Percentiles rank a stretch among this genome's conserved stretches.
Evolutionary conservation across 306 rosid genomes (phyloP).

Genomic region (Prunus davidiana): DNA sequence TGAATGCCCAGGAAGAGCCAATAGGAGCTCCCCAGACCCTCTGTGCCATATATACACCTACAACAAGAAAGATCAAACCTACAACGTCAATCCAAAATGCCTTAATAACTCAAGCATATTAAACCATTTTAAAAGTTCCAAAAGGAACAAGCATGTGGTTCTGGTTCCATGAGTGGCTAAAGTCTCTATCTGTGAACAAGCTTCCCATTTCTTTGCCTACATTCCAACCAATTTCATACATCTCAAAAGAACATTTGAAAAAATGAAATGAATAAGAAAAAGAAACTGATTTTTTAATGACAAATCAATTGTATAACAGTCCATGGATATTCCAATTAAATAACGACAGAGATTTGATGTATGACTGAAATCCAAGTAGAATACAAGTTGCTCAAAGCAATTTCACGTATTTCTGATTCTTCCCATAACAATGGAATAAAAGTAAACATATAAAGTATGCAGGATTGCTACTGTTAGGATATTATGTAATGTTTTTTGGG

Average conservation of each 20-base stretch:
- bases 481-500: too few species aligned
- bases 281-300: background rate
- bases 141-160: background rate
- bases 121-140: background rate
- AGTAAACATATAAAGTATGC: background rate
- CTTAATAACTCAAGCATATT: background rate
- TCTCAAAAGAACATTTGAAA: background rate
- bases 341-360: background rate
- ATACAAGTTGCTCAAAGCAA: background rate
- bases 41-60: constrained; percentile 69
- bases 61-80: constrained; percentile 6
- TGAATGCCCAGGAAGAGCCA: constrained; percentile 60
- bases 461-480: background rate
- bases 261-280: background rate
- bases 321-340: background rate
- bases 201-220: background rate
- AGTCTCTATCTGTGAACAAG: background rate
- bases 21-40: constrained; percentile 49
- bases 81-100: background rate
- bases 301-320: background rate
- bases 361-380: background rate
- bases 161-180: too few species aligned
- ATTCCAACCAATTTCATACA: background rate
- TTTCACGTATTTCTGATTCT: background rate
- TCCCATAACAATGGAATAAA: background rate